phyloP scores from a whole-genome alignment of 208 protist genomes.

The Tritrichomonas musculus region DNA sequence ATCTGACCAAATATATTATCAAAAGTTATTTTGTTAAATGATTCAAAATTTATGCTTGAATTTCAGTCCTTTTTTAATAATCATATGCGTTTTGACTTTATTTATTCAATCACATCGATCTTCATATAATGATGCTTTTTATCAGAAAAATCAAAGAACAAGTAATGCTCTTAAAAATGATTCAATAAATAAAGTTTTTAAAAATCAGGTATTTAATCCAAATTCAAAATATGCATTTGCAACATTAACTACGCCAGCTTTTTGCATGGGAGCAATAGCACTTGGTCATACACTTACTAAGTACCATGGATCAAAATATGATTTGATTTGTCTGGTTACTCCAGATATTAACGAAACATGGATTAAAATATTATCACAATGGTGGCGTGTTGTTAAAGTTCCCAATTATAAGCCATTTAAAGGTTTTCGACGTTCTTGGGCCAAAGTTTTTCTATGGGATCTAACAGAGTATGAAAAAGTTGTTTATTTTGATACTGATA shows the following conservation, averaged over 20 bases:
- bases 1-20: too few relatives aligned
- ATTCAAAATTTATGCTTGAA: too few relatives aligned
- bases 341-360: neutral
- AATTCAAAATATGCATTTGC: neutral
- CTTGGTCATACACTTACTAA: neutral
- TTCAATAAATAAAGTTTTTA: neutral
- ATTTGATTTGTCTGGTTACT: neutral
- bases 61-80: too few relatives aligned
- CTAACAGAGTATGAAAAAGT: neutral
- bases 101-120: too few relatives aligned
- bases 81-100: too few relatives aligned
- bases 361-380: neutral
- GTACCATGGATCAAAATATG: neutral
- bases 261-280: neutral
- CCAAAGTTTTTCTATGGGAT: neutral
- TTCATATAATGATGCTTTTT: too few relatives aligned
- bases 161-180: too few relatives aligned
- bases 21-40: too few relatives aligned
- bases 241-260: neutral
- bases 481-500: slow-evolving; percentile 28
- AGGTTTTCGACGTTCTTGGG: neutral
- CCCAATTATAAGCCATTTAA: neutral
- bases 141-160: too few relatives aligned
- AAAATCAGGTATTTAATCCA: neutral
- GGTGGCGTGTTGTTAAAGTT: neutral